phyloP scores from a whole-genome alignment of 1,139 yeast species.

The Blastobotrys petasosporus region DNA sequence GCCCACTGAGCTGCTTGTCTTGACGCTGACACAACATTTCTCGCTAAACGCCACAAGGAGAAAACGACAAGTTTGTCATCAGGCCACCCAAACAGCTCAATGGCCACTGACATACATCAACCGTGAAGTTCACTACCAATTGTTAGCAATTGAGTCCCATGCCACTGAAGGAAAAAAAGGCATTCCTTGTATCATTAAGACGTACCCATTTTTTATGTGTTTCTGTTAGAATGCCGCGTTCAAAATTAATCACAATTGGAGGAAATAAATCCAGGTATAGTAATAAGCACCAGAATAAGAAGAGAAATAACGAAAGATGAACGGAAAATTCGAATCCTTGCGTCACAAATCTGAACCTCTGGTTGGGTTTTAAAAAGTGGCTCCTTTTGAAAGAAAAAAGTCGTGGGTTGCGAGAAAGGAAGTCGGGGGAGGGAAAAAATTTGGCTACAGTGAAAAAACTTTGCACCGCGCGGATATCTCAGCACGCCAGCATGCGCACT shows the following conservation, averaged over 20 bases:
- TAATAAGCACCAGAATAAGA: background rate
- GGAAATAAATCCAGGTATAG: slow-evolving; percentile 1
- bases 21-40: background rate
- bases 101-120: slow-evolving; percentile 27
- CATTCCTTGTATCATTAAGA: background rate
- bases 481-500: too few species aligned
- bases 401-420: slow-evolving; percentile 4
- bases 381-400: slow-evolving; percentile 6
- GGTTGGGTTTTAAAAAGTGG: slow-evolving; percentile 5
- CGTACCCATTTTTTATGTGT: background rate
- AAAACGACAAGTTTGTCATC: background rate
- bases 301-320: slow-evolving; percentile 1
- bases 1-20: background rate
- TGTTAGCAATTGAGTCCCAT: background rate
- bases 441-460: too few species aligned
- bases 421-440: too few species aligned
- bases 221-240: background rate
- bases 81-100: background rate
- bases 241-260: too few species aligned
- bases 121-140: slow-evolving; percentile 33
- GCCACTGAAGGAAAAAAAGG: too few species aligned
- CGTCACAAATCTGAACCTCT: background rate
- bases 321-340: background rate
- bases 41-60: background rate
- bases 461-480: too few species aligned